A percentile compares a stretch with the other conserved stretches of the same genome.
phyloP scores from a whole-genome alignment of 148 eudicot species.

The Vaccinium corymbosum region DNA sequence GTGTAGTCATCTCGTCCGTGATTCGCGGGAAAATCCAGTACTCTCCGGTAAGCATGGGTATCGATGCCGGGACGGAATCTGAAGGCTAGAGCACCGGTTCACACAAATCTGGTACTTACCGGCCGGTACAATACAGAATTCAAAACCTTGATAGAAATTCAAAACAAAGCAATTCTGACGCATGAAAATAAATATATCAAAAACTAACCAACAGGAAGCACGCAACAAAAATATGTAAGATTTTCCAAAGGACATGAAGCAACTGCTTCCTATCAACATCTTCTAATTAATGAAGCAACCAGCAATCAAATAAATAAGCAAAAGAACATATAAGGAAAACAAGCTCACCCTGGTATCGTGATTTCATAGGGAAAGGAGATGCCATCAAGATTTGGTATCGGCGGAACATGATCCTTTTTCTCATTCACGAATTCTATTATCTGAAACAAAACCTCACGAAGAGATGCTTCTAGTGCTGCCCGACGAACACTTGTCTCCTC shows the following conservation, averaged over 20 bases:
- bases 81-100: too few relatives aligned
- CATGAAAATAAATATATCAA: not conserved
- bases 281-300: not conserved
- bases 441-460: slow-evolving; percentile 89
- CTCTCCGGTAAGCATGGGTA: too few relatives aligned
- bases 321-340: not conserved
- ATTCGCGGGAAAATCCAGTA: too few relatives aligned
- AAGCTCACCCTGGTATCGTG: slow-evolving; percentile 75
- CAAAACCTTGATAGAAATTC: not conserved
- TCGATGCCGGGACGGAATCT: too few relatives aligned
- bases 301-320: not conserved
- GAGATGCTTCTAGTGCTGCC: slow-evolving; percentile 72
- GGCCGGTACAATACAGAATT: too few relatives aligned
- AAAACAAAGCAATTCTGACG: not conserved
- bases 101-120: too few relatives aligned
- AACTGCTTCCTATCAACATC: not conserved
- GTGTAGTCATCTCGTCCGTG: too few relatives aligned
- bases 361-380: slow-evolving; percentile 93
- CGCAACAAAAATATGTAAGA: not conserved
- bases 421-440: slow-evolving; percentile 90
- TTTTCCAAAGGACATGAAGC: not conserved
- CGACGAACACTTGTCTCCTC: slow-evolving; percentile 72
- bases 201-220: not conserved
- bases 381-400: slow-evolving; percentile 76
- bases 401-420: slow-evolving; percentile 91